Evolutionary conservation across 768 basidiomycete genomes (phyloP).

Genomic region (Mycena olivaceomarginata): DNA sequence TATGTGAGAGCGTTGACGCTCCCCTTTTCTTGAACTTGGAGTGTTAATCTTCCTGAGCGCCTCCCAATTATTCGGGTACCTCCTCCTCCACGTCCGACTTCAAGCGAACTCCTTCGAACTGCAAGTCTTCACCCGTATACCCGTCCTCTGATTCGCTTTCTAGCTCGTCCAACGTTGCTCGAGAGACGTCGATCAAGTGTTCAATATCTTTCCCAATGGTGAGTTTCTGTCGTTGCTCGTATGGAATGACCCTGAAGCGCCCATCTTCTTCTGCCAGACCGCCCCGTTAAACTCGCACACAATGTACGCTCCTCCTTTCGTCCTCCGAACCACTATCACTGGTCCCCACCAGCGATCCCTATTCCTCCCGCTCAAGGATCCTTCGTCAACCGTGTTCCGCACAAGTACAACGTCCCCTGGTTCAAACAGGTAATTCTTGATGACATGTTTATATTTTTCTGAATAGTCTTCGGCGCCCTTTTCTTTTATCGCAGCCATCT

Average conservation of each 20-base stretch:
- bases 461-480: conserved; percentile 45
- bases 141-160: conserved; percentile 14
- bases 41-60: too few relatives aligned
- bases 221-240: conserved; percentile 18
- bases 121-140: conserved; percentile 24
- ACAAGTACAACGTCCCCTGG: conserved; percentile 50
- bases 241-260: conserved; percentile 35
- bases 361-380: conserved; percentile 42
- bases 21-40: too few relatives aligned
- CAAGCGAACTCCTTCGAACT: conserved; percentile 22
- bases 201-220: conserved; percentile 5
- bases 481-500: conserved; percentile 30
- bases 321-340: conserved; percentile 42
- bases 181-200: conserved; percentile 21
- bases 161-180: conserved; percentile 6
- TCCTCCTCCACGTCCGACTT: background rate
- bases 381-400: conserved; percentile 45
- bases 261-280: conserved; percentile 31
- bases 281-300: conserved; percentile 37
- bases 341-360: conserved; percentile 50
- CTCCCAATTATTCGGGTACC: too few relatives aligned
- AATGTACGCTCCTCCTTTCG: conserved; percentile 26
- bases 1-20: too few relatives aligned
- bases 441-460: conserved; percentile 29
- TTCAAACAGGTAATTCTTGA: conserved; percentile 40